Evolutionary conservation across 2,329 filamentous ascomycete species (phyloP).

Genomic region (Coleophoma cylindrospora): DNA sequence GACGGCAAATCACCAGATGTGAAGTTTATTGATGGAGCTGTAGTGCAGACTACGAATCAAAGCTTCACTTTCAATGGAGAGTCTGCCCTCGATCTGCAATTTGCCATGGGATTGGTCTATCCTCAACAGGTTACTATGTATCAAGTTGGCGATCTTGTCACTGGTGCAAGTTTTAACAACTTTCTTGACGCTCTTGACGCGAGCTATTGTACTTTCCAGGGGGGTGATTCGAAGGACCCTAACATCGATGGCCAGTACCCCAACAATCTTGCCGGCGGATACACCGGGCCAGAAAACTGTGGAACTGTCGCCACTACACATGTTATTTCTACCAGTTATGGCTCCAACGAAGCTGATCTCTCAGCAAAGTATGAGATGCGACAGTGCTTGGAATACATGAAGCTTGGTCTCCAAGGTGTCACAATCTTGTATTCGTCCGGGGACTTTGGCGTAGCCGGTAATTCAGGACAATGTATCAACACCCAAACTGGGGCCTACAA

Average conservation of each 20-base stretch:
- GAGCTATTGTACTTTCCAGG: conserved; percentile 38
- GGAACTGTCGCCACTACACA: conserved; percentile 40
- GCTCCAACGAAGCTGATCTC: conserved; percentile 45
- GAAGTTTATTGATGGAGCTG: conserved; percentile 28
- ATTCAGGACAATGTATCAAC: conserved; percentile 31
- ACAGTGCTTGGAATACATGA: conserved; percentile 53
- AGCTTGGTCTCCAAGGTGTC: conserved; percentile 47
- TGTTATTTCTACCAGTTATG: conserved; percentile 50
- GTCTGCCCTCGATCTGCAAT: conserved; percentile 30
- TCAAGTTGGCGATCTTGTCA: conserved; percentile 34
- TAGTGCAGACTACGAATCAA: conserved; percentile 28
- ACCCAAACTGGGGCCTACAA: conserved; percentile 26
- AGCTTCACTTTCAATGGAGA: conserved; percentile 35
- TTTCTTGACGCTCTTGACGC: conserved; percentile 37
- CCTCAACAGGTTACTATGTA: conserved; percentile 46
- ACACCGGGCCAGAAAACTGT: conserved; percentile 37
- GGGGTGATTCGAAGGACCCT: conserved; percentile 31
- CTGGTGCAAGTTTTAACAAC: conserved; percentile 21
- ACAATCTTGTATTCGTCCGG: conserved; percentile 45
- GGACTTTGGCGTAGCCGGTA: conserved; percentile 42
- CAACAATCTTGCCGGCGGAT: conserved; percentile 24
- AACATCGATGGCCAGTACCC: conserved; percentile 31
- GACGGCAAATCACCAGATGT: conserved; percentile 33
- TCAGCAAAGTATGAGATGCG: conserved; percentile 41
- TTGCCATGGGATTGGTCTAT: conserved; percentile 43